These are phyloP conservation scores for Schwanniomyces yamadae DNA, from an alignment of 805 yeast species.

Conservation along the genomic window DNA sequence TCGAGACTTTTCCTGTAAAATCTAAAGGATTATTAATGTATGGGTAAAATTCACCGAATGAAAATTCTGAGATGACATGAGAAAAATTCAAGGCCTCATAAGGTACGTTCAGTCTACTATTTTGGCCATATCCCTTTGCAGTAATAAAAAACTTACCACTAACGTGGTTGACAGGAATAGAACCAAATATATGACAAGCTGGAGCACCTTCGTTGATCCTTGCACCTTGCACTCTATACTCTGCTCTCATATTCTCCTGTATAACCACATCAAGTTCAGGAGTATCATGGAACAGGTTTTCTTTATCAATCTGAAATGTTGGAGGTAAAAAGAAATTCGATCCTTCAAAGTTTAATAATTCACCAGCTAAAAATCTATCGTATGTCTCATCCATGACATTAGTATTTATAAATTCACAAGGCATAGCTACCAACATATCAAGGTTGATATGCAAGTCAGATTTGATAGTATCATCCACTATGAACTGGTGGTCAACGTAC, in stretches of 20 bases:
- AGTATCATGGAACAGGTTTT: conserved; percentile 45
- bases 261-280: conserved; percentile 69
- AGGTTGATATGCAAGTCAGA: conserved; percentile 67
- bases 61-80: conserved; percentile 81
- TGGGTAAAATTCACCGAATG: conserved; percentile 90
- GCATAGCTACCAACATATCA: conserved; percentile 80
- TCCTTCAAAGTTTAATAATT: conserved; percentile 71
- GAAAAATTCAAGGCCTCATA: conserved; percentile 66
- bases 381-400: conserved; percentile 74
- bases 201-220: conserved; percentile 55
- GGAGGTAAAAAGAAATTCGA: conserved; percentile 54
- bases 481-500: conserved; percentile 69
- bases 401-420: conserved; percentile 74
- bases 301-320: conserved; percentile 45
- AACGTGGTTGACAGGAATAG: conserved; percentile 81
- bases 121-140: conserved; percentile 68
- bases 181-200: conserved; percentile 85
- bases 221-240: conserved; percentile 48
- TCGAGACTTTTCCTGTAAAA: conserved; percentile 58
- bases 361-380: conserved; percentile 77
- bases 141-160: conserved; percentile 83
- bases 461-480: conserved; percentile 61
- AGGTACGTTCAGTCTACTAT: conserved; percentile 47
- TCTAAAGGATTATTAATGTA: conserved; percentile 87
- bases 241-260: conserved; percentile 65